Percentiles rank a stretch among this genome's conserved stretches.
These are phyloP conservation scores for Stenocarpella maydis DNA, from an alignment of 2,329 filamentous ascomycete species.

Conservation along the genomic window DNA sequence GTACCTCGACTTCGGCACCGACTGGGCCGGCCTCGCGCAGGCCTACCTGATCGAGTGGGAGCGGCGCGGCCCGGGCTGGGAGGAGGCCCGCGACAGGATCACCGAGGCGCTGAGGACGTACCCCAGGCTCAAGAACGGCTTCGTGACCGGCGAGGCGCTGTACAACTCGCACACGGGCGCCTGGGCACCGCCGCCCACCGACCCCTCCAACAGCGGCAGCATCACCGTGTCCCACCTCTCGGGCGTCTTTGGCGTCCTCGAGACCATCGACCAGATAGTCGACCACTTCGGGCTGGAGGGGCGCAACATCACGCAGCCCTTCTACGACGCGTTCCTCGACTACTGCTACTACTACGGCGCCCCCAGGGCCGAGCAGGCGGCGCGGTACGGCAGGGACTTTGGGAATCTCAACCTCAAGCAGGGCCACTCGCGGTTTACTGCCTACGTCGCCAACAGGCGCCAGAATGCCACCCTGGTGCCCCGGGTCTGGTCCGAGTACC, in stretches of 20 bases:
- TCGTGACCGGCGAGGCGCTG: slow-evolving; percentile 63
- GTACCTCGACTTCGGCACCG: slow-evolving; percentile 63
- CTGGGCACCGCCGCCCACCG: slow-evolving; percentile 59
- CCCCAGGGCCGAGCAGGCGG: slow-evolving; percentile 55
- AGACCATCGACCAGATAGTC: slow-evolving; percentile 64
- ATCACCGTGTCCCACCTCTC: slow-evolving; percentile 64
- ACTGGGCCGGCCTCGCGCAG: slow-evolving; percentile 65
- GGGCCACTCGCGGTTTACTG: slow-evolving; percentile 66
- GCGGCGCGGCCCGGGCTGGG: slow-evolving; percentile 60
- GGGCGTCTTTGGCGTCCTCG: slow-evolving; percentile 65
- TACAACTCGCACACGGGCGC: slow-evolving; percentile 60
- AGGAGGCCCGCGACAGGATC: slow-evolving; percentile 61
- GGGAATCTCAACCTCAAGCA: slow-evolving; percentile 58
- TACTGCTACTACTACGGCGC: slow-evolving; percentile 68
- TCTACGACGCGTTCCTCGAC: slow-evolving; percentile 64
- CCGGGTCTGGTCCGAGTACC: slow-evolving; percentile 64
- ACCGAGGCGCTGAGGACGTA: slow-evolving; percentile 59
- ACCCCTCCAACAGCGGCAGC: slow-evolving; percentile 59
- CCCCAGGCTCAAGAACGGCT: slow-evolving; percentile 63
- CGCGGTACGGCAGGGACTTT: slow-evolving; percentile 61
- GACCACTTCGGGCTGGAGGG: slow-evolving; percentile 57
- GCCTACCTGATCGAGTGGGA: slow-evolving; percentile 69
- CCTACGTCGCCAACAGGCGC: slow-evolving; percentile 56
- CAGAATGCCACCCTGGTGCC: slow-evolving; percentile 56
- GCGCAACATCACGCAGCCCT: slow-evolving; percentile 39